Base-by-base conservation (phyloP, 169 alveolate species). In the Besnoitia besnoiti region DNA sequence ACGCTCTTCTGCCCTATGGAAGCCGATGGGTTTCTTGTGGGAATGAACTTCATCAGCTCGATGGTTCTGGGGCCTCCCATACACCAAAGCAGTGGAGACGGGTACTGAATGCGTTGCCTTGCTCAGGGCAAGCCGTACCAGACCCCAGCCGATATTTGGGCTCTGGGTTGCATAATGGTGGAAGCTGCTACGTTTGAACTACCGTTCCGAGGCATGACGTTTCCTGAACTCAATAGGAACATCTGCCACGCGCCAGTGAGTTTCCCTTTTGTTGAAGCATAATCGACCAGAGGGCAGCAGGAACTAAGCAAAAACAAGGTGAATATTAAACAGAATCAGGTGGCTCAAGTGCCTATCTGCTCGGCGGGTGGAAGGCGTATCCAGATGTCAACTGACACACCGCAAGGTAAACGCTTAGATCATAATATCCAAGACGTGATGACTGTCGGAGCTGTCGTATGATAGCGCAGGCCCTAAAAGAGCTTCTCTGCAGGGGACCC, bases 131-230 rank as follows among this genome's bases (percentile, higher is more conserved):
- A 97, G 92, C 99, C 99, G 24, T 99, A 99, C 95, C 98, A 98
- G 91, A 96, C 99, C 95, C 99, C 99, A 82, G 98, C 99, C 76
- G 99, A 99, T 96, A 98, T 99, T 30, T 99, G 99, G 99, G 99
- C 99, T 2, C 94, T 99, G 39, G 99, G 99, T 24, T 97, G 98
- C 91, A 95, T 98, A 39, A 85, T 96, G 82, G 95, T 96, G 55
- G 98, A 97, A 88, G 94, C 97, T 44, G 96, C 93, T 0, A 93
- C 95, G 24, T 93, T 93, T 35, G 93, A 85, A 47, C 75, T 93
- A 33, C 95, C 95, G 19, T 93, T 93, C 44, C 50, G 85, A 77
- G 95, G 93, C 33, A 59, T 76, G 39, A 80, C 73, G 19, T 90
- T 93, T 37, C 92, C 93, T 35, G 92, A 85, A 21, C 91, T 93